Base-by-base conservation (phyloP, 768 basidiomycete species). In the Leucogyrophana mollusca region DNA sequence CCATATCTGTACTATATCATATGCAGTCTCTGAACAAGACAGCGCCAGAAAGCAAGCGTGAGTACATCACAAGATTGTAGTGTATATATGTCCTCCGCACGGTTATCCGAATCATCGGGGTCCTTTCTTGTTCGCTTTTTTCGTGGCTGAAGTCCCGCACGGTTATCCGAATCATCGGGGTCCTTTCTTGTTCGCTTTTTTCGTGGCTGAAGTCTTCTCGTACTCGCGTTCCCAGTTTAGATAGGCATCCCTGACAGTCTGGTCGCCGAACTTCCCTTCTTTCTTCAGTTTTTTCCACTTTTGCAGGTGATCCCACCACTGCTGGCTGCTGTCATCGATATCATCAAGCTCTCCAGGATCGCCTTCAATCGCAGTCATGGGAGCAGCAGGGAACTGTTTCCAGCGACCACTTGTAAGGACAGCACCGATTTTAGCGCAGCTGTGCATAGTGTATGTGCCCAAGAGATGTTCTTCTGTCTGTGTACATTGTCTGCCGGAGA, bases 231-330 rank as follows among this genome's bases (percentile, higher is more conserved):
- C 8, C 35, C 35, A 37, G 16, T 37, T 21, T 9, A 37, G 35
- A 16, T 16, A 37, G 6, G 35, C 35, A 7, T 37, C 16, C 35
- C n/a, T 37, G 7, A 8, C 20, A 9, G 35, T 37, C 35, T 37
- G 16, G 9, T 37, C 35, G 35, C n/a, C n/a, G 7, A 37, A 16
- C 16, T 37, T 45, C 34, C 43, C 43, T 30, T 34, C 11, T 21
- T 25, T 34, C 34, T 45, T 45, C 20, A 45, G 20, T n/a, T 45
- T 45, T 21, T 45, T 45, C 43, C 43, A 45, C 9, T 45, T 45
- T n/a, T 45, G 43, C 10, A 45, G 43, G 13, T 23, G 23, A 17
- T 45, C 34, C 34, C 34, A 45, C 14, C 11, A 45, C 27, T 37
- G 16, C 35, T 37, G 7, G n/a, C 35, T 37, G 35, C 35, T 16